phyloP scores from a whole-genome alignment of 2,329 filamentous ascomycete species.

The Aspergillus cejpii region DNA sequence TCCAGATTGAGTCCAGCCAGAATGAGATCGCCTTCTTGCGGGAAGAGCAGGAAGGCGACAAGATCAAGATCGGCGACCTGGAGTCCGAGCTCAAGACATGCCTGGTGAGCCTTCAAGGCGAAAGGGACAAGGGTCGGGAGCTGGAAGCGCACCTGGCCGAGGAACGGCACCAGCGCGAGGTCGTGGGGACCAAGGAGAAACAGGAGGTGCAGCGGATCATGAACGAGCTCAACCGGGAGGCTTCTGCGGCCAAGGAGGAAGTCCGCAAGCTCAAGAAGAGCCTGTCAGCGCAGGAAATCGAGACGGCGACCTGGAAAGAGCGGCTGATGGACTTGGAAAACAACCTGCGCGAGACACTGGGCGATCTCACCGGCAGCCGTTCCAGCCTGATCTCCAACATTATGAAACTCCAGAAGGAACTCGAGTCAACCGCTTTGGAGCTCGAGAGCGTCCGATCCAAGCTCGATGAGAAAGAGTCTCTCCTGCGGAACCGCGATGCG shows the following conservation, averaged over 20 bases:
- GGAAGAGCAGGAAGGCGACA: constrained; percentile 94
- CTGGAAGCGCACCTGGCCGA: constrained; percentile 67
- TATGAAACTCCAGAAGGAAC: constrained; percentile 76
- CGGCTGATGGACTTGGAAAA: constrained; percentile 83
- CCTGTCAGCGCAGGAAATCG: constrained; percentile 74
- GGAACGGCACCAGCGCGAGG: constrained; percentile 79
- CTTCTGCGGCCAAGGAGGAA: constrained; percentile 77
- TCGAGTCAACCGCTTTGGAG: constrained; percentile 75
- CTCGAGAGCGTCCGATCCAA: constrained; percentile 71
- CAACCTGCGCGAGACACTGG: constrained; percentile 77
- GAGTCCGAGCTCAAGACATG: constrained; percentile 73
- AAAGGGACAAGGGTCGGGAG: constrained; percentile 68
- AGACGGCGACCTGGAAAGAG: constrained; percentile 86
- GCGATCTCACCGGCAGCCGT: constrained; percentile 78
- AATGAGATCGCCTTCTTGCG: constrained; percentile 90
- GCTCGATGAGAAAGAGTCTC: constrained; percentile 80
- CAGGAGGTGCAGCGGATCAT: constrained; percentile 90
- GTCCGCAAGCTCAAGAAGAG: constrained; percentile 73
- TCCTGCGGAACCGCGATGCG: constrained; percentile 81
- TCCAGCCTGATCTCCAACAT: constrained; percentile 82
- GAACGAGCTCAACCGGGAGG: constrained; percentile 84
- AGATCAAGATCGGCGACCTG: constrained; percentile 93
- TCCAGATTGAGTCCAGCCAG: constrained; percentile 88
- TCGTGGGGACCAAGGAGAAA: constrained; percentile 81
- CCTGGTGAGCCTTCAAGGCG: constrained; percentile 74